Base-by-base conservation (phyloP, 2,329 filamentous ascomycete genomes). In the Claviceps sp. region DNA sequence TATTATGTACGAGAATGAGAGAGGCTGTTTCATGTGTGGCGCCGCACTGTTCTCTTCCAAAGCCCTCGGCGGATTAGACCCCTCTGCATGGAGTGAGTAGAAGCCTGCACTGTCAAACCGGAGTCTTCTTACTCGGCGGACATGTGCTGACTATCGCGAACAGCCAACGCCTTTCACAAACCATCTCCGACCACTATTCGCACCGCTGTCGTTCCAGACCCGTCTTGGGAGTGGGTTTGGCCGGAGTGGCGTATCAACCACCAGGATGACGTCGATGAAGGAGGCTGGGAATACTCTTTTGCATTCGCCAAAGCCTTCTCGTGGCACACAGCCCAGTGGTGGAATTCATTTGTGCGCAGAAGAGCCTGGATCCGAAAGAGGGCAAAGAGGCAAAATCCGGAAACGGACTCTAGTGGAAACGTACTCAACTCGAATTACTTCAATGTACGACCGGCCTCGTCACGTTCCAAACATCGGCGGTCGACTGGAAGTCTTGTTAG, bases 281-380 rank as follows among this genome's bases (percentile, higher is more conserved):
- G 91, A 56, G 93, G 93, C 3, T 98, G 93, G 93, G 85, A 95
- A 64, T 98, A 98, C 68, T 93, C 88, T 16, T 89, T 96, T 64
- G 84, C 86, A 57, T 98, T 97, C 63, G 73, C 74, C 57, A 80
- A 77, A 54, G 73, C 70, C 43, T 88, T 86, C 57, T 80, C 82
- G 2, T 98, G 93, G 93, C 93, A 98, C 66, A 83, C 84, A 3
- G 86, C 86, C 17, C 85, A 81, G 26, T 97, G 91, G 90, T 95
- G 88, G 68, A 91, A 90, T 65, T 95, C 88, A 1, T 98, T 91
- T 63, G 93, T 96, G n/a, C 78, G 93, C 38, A 76, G 93, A 58
- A 78, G 93, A 55, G 81, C 88, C 22, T 98, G 93, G 93, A 80
- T 91, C 51, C 77, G 93, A 44, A 85, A 87, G 65, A 77, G 93